A percentile compares a stretch with the other conserved stretches of the same genome.
Evolutionary conservation across 2,329 filamentous ascomycete genomes (phyloP).

Genomic region (Pezicula rhizophila): DNA sequence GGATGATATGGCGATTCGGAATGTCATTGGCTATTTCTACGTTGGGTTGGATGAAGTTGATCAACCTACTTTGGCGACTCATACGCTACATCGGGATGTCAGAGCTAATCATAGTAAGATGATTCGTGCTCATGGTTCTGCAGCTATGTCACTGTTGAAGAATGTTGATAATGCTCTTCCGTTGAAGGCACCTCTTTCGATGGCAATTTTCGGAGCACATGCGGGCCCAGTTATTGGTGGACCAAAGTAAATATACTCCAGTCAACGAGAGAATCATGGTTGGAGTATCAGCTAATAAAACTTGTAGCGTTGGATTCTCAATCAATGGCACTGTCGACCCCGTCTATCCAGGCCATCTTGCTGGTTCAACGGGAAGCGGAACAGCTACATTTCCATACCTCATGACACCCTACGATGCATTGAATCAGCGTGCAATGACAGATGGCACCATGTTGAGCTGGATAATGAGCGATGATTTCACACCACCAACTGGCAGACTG

Average conservation of each 20-base stretch:
- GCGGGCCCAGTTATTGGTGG: constrained; percentile 34
- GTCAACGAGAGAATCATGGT: background rate
- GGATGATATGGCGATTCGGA: constrained; percentile 58
- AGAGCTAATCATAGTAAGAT: constrained; percentile 56
- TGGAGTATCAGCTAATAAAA: background rate
- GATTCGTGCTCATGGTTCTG: constrained; percentile 44
- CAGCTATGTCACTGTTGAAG: constrained; percentile 57
- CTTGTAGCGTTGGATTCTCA: background rate
- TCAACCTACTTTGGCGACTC: background rate
- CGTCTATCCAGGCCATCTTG: background rate
- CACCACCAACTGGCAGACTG: background rate
- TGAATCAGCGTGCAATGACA: constrained; percentile 53
- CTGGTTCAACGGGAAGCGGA: constrained; percentile 54
- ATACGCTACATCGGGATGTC: constrained; percentile 33
- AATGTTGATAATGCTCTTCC: constrained; percentile 51
- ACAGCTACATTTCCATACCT: constrained; percentile 68
- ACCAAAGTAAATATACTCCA: background rate
- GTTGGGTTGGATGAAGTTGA: constrained; percentile 37
- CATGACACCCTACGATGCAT: constrained; percentile 62
- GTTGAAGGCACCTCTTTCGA: constrained; percentile 40
- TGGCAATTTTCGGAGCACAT: constrained; percentile 50
- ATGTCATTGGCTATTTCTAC: constrained; percentile 55
- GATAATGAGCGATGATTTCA: constrained; percentile 46
- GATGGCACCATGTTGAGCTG: constrained; percentile 58
- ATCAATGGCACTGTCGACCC: background rate